Base-by-base conservation (phyloP, 2,329 filamentous ascomycete genomes). In the Gaeumannomyces sp. region DNA sequence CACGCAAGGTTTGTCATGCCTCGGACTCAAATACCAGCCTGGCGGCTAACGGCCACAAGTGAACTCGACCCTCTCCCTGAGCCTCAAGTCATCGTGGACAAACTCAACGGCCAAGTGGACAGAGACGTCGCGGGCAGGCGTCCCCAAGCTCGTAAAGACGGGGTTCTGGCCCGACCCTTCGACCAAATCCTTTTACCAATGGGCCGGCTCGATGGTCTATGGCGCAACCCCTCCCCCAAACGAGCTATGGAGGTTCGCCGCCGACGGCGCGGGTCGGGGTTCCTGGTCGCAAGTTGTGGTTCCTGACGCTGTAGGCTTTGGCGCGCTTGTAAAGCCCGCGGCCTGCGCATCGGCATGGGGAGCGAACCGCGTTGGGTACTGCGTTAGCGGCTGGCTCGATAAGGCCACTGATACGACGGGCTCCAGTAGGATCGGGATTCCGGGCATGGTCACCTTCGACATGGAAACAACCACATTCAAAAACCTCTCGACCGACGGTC, bases 31-130 rank as follows among this genome's bases (percentile, higher is more conserved):
- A 5, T 13, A 13, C 33, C 8, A 33, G 33, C 11, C 33, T 33
- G 33, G 33, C 33, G 33, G 10, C 33, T 33, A 33, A 33, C 33
- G 11, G 11, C 33, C 33, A n/a, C 22, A 65, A 75, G 74, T 75
- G 1, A 73, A 72, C 64, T 67, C 69, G 1, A 78, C 76, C 0
- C 70, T 77, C 53, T 76, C 76, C 11, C 69, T 78, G 27, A 67
- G 68, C 60, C 62, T 78, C 27, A 71, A 70, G 11, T 63, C 72
- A 53, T 72, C 72, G 35, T 77, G 76, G 76, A 75, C 72, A n/a
- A 74, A 74, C 65, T 64, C 72, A 2, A 73, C 71, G 19, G 67
- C 77, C 61, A 70, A 66, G 14, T 67, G 70, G 4, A 74, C 74
- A 16, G 62, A 66, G 6, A 75, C 77, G 64, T 31, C 67, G 11